Base-by-base conservation (phyloP, 2,329 filamentous ascomycete species). In the Calonectria leucothoes region DNA sequence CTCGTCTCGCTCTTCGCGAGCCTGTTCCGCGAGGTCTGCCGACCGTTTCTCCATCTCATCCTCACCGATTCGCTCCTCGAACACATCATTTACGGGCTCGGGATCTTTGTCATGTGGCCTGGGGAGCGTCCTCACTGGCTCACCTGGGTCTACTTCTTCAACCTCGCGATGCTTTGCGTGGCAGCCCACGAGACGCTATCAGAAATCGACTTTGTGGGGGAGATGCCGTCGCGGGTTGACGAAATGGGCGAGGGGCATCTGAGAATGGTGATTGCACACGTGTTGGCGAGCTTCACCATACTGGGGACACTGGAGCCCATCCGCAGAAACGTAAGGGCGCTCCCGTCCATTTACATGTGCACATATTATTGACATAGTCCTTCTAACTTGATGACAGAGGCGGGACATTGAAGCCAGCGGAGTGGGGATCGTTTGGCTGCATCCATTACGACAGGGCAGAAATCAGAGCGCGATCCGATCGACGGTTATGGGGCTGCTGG, bases 221-320 rank as follows among this genome's bases (percentile, higher is more conserved):
- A 20, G 14, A 20, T 75, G 20, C 51, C 72, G 8, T 61, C 52
- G 31, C 66, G 55, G 10, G 29, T 73, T 17, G 49, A 51, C 6
- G 15, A 49, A 17, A 25, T 25, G 35, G 31, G 15, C 8, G 61
- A 31, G n/a, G 42, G 49, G 20, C 29, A 12, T 17, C n/a, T 65
- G 33, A 59, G 63, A 37, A 66, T 49, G 69, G 23, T 64, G 33
- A 72, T 72, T 42, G 68, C 57, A 4, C 78, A 75, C 27, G 59
- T 76, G 33, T 27, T 81, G n/a, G 55, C 70, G 12, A 73, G 69
- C 55, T 81, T 78, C 64, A 65, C 74, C 20, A 39, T 75, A 5
- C 59, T 81, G 17, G 80, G 79, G 25, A 77, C 72, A 11, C 12
- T 79, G 31, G 80, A 81, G 65, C 76, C 80, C 6, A 25, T 80